Evolutionary conservation across 2,329 filamentous ascomycete species (phyloP).

Genomic region (Ceratocystis diversiconidia): DNA sequence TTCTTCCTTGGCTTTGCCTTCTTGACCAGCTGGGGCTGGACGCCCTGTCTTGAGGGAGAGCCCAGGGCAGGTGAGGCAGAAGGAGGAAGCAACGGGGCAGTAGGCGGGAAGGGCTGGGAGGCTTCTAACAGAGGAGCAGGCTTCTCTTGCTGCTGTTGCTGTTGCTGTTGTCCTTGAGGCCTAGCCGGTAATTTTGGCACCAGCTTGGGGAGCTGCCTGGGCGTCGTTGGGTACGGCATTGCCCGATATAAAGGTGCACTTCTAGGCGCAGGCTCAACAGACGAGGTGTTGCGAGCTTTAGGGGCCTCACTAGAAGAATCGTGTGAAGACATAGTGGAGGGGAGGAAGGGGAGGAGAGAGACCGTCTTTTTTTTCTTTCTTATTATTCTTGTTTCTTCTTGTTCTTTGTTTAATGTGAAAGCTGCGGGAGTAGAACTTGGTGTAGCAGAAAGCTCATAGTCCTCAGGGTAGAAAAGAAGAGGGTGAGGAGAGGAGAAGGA

Average conservation of each 20-base stretch:
- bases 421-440: background rate
- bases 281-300: background rate
- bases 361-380: background rate
- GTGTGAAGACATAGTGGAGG: background rate
- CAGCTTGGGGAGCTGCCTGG: background rate
- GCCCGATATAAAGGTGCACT: conserved; percentile 15
- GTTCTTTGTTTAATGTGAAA: background rate
- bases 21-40: conserved; percentile 3
- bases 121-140: background rate
- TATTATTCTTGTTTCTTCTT: background rate
- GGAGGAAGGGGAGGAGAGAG: background rate
- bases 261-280: conserved; percentile 8
- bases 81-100: conserved; percentile 4
- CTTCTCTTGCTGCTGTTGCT: background rate
- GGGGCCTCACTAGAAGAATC: conserved; percentile 8
- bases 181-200: background rate
- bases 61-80: background rate
- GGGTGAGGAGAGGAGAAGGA: background rate
- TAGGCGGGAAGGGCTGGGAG: conserved; percentile 8
- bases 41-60: background rate
- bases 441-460: background rate
- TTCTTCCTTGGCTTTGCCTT: conserved; percentile 14
- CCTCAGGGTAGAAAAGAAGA: background rate
- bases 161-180: background rate
- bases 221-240: background rate